Base-by-base conservation (phyloP, 1,139 yeast species). In the Yamadazyma jaroonii region DNA sequence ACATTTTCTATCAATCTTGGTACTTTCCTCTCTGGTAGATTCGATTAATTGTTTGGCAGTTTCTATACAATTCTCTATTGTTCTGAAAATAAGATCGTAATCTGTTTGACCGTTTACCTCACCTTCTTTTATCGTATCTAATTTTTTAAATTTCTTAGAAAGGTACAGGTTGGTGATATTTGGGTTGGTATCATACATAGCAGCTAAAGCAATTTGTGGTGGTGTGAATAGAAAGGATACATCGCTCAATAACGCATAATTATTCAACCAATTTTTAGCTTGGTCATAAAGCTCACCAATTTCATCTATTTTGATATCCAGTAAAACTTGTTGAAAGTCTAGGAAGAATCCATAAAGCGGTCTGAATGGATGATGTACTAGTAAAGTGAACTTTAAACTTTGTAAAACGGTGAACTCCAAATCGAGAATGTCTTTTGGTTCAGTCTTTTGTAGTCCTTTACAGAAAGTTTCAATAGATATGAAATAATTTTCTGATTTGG, bases 151-250 rank as follows among this genome's bases (percentile, higher is more conserved):
- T 56, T 84, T 84, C 50, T 70, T 64, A 40, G 73, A 73, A 46
- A 90, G 61, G 58, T 92, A 92, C 46, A 76, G 67, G 40, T 75
- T 77, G 1, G 85, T 77, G 22, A 85, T 60, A n/a, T 73, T 75
- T 46, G 72, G 77, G 57, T 89, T 85, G 15, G 74, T 76, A 35
- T 73, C 72, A 59, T 82, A 77, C 59, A 90, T 70, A 6, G 94
- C 88, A 0, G 97, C 95, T 39, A 92, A 65, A 0, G 97, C 96
- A 27, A 92, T 85, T 52, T 92, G 98, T 1, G 98, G 96, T 2
- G 98, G 98, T 0, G 97, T 82, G 58, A 67, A 92, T 25, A 81
- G 64, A 50, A 88, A 90, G 11, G 74, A 67, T 3, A 78, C 90
- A 54, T 90, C 96, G 23, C 94, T 80, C 31, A 85, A 64, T 34